Percentiles rank a stretch among this genome's conserved stretches.
Evolutionary conservation across 2,329 filamentous ascomycete species (phyloP).

Genomic region (Phoma sp.): DNA sequence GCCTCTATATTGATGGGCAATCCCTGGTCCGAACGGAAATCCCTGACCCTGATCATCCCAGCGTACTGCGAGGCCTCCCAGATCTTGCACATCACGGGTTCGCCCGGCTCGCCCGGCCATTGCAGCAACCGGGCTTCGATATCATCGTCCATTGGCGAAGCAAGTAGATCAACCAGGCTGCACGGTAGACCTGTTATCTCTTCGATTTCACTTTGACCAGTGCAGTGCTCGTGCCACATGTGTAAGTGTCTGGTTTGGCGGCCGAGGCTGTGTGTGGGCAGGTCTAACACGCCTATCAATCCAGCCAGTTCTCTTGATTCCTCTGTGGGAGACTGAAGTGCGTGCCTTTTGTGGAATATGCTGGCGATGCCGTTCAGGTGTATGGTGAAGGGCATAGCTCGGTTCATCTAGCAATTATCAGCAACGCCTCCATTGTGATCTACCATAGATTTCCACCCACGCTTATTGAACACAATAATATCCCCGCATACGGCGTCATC

Average conservation of each 20-base stretch:
- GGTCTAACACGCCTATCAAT: conserved; percentile 13
- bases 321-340: not conserved
- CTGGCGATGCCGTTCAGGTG: conserved; percentile 15
- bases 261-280: conserved; percentile 12
- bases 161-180: conserved; percentile 11
- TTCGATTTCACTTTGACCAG: conserved; percentile 7
- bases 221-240: conserved; percentile 14
- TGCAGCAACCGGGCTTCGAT: conserved; percentile 10
- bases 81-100: conserved; percentile 10
- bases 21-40: not conserved
- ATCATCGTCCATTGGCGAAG: conserved; percentile 1
- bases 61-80: conserved; percentile 12
- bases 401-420: conserved; percentile 10
- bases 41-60: conserved; percentile 8
- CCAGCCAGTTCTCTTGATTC: conserved; percentile 8
- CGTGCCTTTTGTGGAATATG: conserved; percentile 9
- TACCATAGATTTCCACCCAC: not conserved
- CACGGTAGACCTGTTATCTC: conserved; percentile 9
- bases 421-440: not conserved
- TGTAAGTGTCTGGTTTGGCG: conserved; percentile 6
- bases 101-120: conserved; percentile 7
- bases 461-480: conserved; percentile 13
- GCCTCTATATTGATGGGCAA: not conserved
- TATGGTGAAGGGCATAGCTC: conserved; percentile 17
- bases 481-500: conserved; percentile 8